Base-by-base conservation (phyloP, 2,329 filamentous ascomycete genomes). In the Pyricularia sp. region DNA sequence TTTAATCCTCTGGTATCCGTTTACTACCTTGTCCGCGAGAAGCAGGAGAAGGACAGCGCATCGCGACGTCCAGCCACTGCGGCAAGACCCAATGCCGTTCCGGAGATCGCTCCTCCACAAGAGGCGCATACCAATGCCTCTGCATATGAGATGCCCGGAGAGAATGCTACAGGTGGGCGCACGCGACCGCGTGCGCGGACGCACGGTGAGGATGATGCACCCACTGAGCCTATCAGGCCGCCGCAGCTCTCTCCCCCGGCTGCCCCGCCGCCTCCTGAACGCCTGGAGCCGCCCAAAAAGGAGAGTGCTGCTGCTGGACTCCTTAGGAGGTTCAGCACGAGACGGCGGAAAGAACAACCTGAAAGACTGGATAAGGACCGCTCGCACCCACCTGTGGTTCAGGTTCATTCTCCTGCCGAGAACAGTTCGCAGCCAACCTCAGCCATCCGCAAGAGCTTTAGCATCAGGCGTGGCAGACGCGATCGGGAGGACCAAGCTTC, bases 21-120 rank as follows among this genome's bases (percentile, higher is more conserved):
- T 17, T 99, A 99, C 79, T 97, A 97, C 75, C 86, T 99, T 3
- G 95, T 97, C n/a, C 90, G 88, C 73, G 95, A 99, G 81, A 98
- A 98, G 80, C 88, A 93, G 72, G 92, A 96, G 66, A 88, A 92
- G 50, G 94, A 98, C 74, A 81, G 81, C 68, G 72, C 75, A 31
- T 79, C 83, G 50, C 67, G 58, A 30, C 66, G 66, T 17, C 70
- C 81, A 28, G 82, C 63, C 81, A 88, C 28, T 82, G 70, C 75
- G 11, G 71, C 73, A 3, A 74, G 75, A 1, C 81, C 79, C 71
- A 79, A 81, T 10, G 75, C 79, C 0, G 81, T 95, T 71, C 90
- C 92, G 1, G 92, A 95, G 73, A 87, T 97, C 31, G 83, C 89
- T 7, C 86, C 93, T 20, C 95, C 95, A 3, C 91, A 92, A 74